These are phyloP conservation scores for Myxozyma mucilagina DNA, from an alignment of 805 yeast species.

Conservation along the genomic window DNA sequence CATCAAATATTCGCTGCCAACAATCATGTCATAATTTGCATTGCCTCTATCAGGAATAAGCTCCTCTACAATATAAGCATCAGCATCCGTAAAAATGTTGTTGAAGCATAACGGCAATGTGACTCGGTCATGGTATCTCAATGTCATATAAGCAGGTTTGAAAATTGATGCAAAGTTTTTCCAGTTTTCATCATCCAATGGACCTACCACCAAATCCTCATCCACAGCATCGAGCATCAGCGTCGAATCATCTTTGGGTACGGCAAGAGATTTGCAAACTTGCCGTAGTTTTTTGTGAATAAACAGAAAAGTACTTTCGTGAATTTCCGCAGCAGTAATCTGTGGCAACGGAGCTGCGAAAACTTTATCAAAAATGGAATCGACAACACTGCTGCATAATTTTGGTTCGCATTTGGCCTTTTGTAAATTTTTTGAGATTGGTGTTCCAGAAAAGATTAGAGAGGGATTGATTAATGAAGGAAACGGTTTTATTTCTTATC, in stretches of 20 bases:
- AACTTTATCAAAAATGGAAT: not conserved
- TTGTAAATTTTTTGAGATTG: not conserved
- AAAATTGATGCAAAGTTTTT: not conserved
- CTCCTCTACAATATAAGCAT: constrained; percentile 10
- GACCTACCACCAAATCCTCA: not conserved
- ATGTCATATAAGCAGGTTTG: not conserved
- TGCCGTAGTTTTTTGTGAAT: not conserved
- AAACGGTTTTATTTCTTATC: not conserved
- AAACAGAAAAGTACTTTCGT: not conserved
- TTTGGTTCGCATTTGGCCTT: not conserved
- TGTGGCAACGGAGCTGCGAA: not conserved
- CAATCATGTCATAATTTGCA: constrained; percentile 11
- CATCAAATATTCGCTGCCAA: constrained; percentile 8
- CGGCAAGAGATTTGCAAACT: not conserved
- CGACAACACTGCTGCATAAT: not conserved
- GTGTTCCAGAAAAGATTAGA: not conserved
- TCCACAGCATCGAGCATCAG: not conserved
- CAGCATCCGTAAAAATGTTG: not conserved
- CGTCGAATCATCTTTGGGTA: not conserved
- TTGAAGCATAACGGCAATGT: not conserved
- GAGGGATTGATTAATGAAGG: not conserved
- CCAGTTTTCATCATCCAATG: not conserved
- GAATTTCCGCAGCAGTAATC: not conserved
- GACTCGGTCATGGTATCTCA: not conserved
- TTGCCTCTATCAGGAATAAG: constrained; percentile 13